Evolutionary conservation across 73 alveolate species (phyloP).

Genomic region (Tetrahymena borealis): DNA sequence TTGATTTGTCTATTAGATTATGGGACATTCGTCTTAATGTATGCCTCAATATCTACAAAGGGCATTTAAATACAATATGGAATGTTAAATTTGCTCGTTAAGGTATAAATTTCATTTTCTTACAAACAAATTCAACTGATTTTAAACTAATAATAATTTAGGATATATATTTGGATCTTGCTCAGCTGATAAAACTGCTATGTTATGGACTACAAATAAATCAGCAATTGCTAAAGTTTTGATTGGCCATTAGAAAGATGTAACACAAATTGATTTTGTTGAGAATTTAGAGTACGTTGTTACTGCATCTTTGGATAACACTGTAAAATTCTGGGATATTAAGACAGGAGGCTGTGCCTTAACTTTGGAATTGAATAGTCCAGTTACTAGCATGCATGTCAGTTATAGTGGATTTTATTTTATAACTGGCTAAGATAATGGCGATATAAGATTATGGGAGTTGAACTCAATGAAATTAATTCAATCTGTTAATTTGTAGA

Average conservation of each 20-base stretch:
- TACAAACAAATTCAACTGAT: background rate
- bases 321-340: background rate
- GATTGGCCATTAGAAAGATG: background rate
- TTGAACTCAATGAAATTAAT: background rate
- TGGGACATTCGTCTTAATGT: background rate
- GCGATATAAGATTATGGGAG: background rate
- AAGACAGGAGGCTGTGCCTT: background rate
- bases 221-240: background rate
- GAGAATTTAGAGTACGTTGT: background rate
- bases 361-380: background rate
- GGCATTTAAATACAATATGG: background rate
- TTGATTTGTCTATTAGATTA: background rate
- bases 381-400: background rate
- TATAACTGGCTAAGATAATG: background rate
- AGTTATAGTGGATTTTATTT: background rate
- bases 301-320: background rate
- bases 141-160: background rate
- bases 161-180: background rate
- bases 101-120: background rate
- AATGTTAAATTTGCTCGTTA: background rate
- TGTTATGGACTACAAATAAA: background rate
- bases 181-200: background rate
- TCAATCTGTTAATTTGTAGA: background rate
- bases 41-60: background rate
- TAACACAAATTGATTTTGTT: background rate